phyloP scores from a whole-genome alignment of 805 yeast species.

The Kodamaea leandrae region DNA sequence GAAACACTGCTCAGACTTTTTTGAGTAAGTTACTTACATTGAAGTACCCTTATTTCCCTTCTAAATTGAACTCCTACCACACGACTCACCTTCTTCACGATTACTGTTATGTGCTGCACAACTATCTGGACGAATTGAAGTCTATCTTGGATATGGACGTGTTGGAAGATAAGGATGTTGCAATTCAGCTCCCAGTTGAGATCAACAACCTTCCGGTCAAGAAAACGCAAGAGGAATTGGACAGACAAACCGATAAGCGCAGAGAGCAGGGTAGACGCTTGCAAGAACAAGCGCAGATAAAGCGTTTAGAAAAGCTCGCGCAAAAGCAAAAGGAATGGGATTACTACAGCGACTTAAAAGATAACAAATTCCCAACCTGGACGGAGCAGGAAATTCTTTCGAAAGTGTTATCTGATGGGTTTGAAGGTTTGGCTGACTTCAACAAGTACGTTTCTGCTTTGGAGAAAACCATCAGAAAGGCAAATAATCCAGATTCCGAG shows the following conservation, averaged over 20 bases:
- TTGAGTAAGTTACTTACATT: slow-evolving; percentile 62
- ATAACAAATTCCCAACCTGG: slow-evolving; percentile 44
- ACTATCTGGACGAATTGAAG: slow-evolving; percentile 64
- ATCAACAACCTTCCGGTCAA: slow-evolving; percentile 61
- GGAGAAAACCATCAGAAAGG: slow-evolving; percentile 66
- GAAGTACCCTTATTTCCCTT: slow-evolving; percentile 91
- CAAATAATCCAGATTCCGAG: slow-evolving; percentile 56
- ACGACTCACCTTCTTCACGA: slow-evolving; percentile 67
- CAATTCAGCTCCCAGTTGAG: slow-evolving; percentile 73
- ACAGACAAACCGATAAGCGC: slow-evolving; percentile 71
- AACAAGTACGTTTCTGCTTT: slow-evolving; percentile 60
- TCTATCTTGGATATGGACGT: slow-evolving; percentile 56
- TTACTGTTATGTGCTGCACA: slow-evolving; percentile 70
- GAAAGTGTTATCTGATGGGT: slow-evolving; percentile 67
- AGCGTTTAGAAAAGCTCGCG: slow-evolving; percentile 71
- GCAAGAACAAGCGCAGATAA: slow-evolving; percentile 90
- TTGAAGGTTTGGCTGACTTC: slow-evolving; percentile 71
- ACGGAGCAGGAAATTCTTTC: slow-evolving; percentile 54
- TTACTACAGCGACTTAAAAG: slow-evolving; percentile 62
- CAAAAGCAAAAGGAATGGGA: slow-evolving; percentile 79
- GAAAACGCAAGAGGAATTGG: slow-evolving; percentile 81
- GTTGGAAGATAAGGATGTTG: slow-evolving; percentile 67
- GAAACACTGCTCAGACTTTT: slow-evolving; percentile 65
- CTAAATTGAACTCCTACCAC: slow-evolving; percentile 62
- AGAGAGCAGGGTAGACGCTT: slow-evolving; percentile 82